Evolutionary conservation across 106 monocot genomes (phyloP), one percentile per base, ranked within the genome.

Genomic region (Dioscorea alata): DNA sequence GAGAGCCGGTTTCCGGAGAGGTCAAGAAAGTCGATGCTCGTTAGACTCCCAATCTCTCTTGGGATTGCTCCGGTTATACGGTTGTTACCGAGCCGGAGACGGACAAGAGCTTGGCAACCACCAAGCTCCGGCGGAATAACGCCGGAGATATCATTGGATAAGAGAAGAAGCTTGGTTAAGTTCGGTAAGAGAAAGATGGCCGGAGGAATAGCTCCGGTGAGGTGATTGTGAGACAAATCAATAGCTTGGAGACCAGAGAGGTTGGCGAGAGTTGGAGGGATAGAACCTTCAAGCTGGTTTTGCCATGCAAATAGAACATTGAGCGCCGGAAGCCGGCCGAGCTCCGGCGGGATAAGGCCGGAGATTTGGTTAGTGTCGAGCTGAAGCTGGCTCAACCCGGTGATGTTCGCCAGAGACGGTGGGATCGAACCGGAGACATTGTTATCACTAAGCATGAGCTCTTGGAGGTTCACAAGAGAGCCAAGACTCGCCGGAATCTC

Each of bases 401-500:
- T 72, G 31, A 92, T 80, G 54, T 92, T 89, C 5, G 80, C 59
- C 4, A 97, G 48, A 22, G 78, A 77, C 2, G 86, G 48, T 8
- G 96, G 91, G 18, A 97, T 91, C 13, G 84, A 76, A 15, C 96
- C 96, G n/a, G 96, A 89, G 63, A 92, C 48, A 50, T 92, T 92
- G 78, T 97, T 97, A 22, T 92, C 92, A 60, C 92, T 97, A 33
- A 97, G 82, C 92, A 97, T 89, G 42, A 92, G 77, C 68, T 84
- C 89, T 64, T 89, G 75, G 17, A 97, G 75, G 20, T 28, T 53
- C 1, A 63, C 12, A 4, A 97, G 85, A 5, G 48, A 18, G 13
- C 86, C 89, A 22, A 97, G 63, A 18, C 86, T 76, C 24, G 61
- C 12, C 20, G 96, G 92, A 20, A 97, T 89, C 33, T 49, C 84